Evolutionary conservation across 805 yeast species (phyloP), one percentile per base, ranked within the genome.

Genomic region (Brettanomyces sp.): DNA sequence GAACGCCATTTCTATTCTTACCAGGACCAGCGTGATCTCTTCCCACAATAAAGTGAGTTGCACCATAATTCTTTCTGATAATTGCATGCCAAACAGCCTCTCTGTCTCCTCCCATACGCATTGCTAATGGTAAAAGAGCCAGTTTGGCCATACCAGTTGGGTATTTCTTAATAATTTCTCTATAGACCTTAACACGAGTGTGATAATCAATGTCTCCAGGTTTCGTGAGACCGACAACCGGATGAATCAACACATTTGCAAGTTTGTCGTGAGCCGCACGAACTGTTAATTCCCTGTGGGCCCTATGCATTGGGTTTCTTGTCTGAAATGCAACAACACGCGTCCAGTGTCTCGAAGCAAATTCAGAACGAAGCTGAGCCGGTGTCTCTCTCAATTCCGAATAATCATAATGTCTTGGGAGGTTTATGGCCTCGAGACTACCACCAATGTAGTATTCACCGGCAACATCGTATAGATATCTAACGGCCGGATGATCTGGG

Each of bases 11-110:
- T 48, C 96, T 87, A 77, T 75, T 75, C 43, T 72, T 69, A 52
- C 97, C 98, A 21, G 98, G 97, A 49, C 97, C 97, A 45, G 98
- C 98, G 62, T 90, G 98, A 67, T 90, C 97, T 73, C 98, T 84
- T 50, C 98, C 98, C 42, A 90, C 96, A 60, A 90, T 90, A 72
- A 91, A 91, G 65, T 91, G 97, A 45, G 96, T 85, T 46, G 95
- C 96, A 62, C 98, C 98, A 63, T 82, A 89, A 70, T 90, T 90
- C 73, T 88, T 87, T 69, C 98, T 85, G 64, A 90, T 90, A 59
- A 91, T 83, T 14, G 97, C 96, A 64, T 90, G 98, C 97, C 97
- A 91, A 40, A 90, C 85, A 22, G 98, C 98, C 70, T 90, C 98
- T 65, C 95, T 80, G 66, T 91, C 97, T 66, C 98, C 98, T 47